Evolutionary conservation across 768 basidiomycete genomes (phyloP).

Genomic region (Harrya chromipes): DNA sequence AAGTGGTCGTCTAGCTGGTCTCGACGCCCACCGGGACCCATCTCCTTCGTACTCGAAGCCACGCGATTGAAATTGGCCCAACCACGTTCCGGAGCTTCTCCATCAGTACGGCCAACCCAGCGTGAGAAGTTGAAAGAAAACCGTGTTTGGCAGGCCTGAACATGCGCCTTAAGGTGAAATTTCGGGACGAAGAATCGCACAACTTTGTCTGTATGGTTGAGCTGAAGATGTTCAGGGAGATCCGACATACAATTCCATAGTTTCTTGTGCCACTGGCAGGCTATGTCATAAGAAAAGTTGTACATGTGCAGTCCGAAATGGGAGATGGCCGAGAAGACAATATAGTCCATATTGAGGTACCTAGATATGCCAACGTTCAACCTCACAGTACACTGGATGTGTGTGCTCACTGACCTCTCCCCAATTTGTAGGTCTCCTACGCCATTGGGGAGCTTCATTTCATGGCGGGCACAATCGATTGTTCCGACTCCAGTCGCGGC

Average conservation of each 20-base stretch:
- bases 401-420: background rate
- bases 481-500: background rate
- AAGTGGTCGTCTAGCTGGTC: background rate
- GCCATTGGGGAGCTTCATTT: background rate
- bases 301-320: background rate
- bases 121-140: too few species aligned
- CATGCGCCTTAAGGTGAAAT: too few species aligned
- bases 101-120: too few species aligned
- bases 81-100: too few species aligned
- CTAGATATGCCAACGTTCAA: background rate
- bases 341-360: background rate
- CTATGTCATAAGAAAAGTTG: background rate
- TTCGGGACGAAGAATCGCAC: too few species aligned
- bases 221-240: background rate
- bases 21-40: background rate
- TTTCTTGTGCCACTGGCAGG: background rate
- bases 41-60: too few species aligned
- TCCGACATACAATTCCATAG: background rate
- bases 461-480: background rate
- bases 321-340: background rate
- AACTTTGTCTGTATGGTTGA: background rate
- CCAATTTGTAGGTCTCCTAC: constrained; percentile 1
- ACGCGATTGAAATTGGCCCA: too few species aligned
- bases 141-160: too few species aligned
- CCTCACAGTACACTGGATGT: too few species aligned